Percentiles rank a stretch among this genome's conserved stretches.
Evolutionary conservation across 108 stramenopile genomes (phyloP).

Genomic region (Fragilaria radians): DNA sequence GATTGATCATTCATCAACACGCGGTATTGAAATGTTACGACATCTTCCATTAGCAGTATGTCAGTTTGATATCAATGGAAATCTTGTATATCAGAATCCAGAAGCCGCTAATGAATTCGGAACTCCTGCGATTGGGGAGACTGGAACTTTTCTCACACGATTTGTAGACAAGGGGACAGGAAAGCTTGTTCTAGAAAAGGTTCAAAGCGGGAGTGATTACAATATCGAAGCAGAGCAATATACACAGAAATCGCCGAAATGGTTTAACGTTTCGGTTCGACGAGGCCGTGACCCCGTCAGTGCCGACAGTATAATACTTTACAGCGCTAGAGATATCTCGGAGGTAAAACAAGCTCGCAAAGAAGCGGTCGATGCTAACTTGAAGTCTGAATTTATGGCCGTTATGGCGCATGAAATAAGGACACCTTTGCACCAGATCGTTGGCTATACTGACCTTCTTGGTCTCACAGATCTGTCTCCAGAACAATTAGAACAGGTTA

Average conservation of each 20-base stretch:
- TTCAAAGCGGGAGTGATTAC: constrained; percentile 2
- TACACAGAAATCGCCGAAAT: constrained; percentile 14
- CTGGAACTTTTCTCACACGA: constrained; percentile 9
- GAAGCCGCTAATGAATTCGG: constrained; percentile 17
- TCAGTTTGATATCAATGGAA: constrained; percentile 36
- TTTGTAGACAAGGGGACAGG: constrained; percentile 16
- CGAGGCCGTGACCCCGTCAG: constrained; percentile 16
- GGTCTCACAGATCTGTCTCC: constrained; percentile 17
- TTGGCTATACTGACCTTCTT: constrained; percentile 52
- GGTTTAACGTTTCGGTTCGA: constrained; percentile 20
- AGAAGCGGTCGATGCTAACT: constrained; percentile 20
- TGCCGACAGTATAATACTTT: constrained; percentile 10
- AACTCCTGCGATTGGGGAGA: background rate
- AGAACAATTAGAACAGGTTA: constrained; percentile 33
- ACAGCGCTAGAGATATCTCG: constrained; percentile 18
- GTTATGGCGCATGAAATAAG: constrained; percentile 47
- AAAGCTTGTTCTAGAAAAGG: constrained; percentile 5
- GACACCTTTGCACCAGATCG: constrained; percentile 62
- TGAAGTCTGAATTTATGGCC: constrained; percentile 40
- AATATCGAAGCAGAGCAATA: constrained; percentile 18
- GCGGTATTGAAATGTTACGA: constrained; percentile 39
- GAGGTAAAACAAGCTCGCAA: constrained; percentile 16
- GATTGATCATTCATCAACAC: constrained; percentile 16
- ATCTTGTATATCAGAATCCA: constrained; percentile 40
- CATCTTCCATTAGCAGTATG: constrained; percentile 42